Conservation (phyloP, 2,329 filamentous ascomycete genomes). For the Celoporthe dispersa region DNA sequence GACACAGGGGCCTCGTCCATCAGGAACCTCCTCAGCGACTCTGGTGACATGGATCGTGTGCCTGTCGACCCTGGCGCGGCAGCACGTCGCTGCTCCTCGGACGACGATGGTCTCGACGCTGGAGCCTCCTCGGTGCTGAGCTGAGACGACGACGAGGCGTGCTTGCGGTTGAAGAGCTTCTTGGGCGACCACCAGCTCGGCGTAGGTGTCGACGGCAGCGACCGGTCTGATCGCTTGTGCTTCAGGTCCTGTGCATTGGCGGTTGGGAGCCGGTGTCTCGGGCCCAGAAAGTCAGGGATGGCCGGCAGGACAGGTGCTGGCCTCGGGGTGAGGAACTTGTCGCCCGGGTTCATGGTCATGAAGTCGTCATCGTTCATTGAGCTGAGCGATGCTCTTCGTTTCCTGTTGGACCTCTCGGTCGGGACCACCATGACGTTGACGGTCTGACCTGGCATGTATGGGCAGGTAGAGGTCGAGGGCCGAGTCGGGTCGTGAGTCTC, state of each 20-base stretch:
- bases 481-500: constrained; percentile 76
- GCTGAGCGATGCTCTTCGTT: constrained; percentile 68
- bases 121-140: constrained; percentile 41
- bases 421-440: constrained; percentile 87
- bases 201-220: constrained; percentile 52
- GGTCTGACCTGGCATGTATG: constrained; percentile 83
- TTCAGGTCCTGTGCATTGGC: constrained; percentile 38
- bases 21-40: constrained; percentile 57
- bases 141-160: constrained; percentile 36
- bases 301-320: constrained; percentile 57
- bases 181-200: constrained; percentile 51
- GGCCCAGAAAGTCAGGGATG: constrained; percentile 44
- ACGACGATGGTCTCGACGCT: constrained; percentile 31
- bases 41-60: constrained; percentile 59
- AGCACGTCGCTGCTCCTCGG: constrained; percentile 38
- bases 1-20: constrained; percentile 48
- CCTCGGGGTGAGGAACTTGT: constrained; percentile 74
- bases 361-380: constrained; percentile 62
- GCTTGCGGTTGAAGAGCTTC: constrained; percentile 54
- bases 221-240: constrained; percentile 47
- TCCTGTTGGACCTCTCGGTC: constrained; percentile 63
- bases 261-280: constrained; percentile 43
- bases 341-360: constrained; percentile 77
- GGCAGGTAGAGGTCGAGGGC: constrained; percentile 78
- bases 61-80: constrained; percentile 41